Conservation (phyloP, 1,139 yeast species). For the Kazachstania sp. region DNA sequence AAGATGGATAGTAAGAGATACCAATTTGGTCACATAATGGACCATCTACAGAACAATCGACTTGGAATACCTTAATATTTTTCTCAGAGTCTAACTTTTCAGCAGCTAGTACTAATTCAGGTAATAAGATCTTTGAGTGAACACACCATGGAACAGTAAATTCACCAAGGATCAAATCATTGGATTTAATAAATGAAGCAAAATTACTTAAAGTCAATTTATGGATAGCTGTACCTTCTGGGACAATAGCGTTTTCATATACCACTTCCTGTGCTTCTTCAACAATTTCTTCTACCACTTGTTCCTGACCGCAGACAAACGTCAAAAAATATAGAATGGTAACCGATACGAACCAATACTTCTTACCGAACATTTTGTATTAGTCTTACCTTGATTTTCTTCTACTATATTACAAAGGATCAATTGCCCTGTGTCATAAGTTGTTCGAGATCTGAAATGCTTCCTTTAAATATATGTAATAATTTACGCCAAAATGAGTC, state of each 20-base stretch:
- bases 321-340: neutral
- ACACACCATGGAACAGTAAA: conserved; percentile 99
- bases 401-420: no score
- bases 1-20: conserved; percentile 84
- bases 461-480: no score
- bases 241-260: conserved; percentile 45
- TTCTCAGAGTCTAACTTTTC: conserved; percentile 49
- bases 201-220: conserved; percentile 58
- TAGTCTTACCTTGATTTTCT: no score
- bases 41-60: conserved; percentile 84
- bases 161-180: conserved; percentile 82
- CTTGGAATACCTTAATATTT: conserved; percentile 72
- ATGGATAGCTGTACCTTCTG: conserved; percentile 78
- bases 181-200: conserved; percentile 53
- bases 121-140: conserved; percentile 91
- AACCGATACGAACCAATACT: neutral
- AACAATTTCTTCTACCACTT: conserved; percentile 33
- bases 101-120: conserved; percentile 82
- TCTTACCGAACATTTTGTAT: no score
- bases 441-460: no score
- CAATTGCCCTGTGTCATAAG: no score
- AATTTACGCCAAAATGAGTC: no score
- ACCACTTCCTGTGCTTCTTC: neutral
- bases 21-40: conserved; percentile 68
- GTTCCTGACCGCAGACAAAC: neutral